Evolutionary conservation across 805 yeast genomes (phyloP), one percentile per base, ranked within the genome.

Genomic region (Hanseniaspora jakobsenii): DNA sequence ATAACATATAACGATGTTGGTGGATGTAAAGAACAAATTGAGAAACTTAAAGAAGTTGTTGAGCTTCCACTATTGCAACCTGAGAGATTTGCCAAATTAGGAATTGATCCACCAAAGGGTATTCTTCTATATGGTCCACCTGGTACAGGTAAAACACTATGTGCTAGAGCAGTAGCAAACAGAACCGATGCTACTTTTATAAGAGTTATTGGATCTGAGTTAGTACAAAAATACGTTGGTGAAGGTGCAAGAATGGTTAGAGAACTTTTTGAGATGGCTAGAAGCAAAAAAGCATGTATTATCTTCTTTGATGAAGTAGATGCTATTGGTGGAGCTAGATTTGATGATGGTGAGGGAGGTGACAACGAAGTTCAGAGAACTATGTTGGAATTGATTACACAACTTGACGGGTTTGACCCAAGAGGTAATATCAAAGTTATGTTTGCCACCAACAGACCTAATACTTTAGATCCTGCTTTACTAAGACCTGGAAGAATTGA

Each of bases 211-310:
- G 99, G 98, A 8, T 89, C 97, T 1, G 98, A 91, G 65, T 72
- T 91, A 61, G 98, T 91, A 24, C 99, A 91, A 64, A 91, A 91
- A 63, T 91, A 91, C 62, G 97, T 91, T 41, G 99, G 99, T 61
- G 99, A 91, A 67, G 99, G 99, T 67, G 98, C 98, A 4, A 77
- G 98, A 61, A 91, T 91, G 98, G 97, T 91, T 45, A 77, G 99
- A 65, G 99, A 91, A 66, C 72, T 91, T 57, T 91, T 91, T 57
- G 98, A 91, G 62, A 87, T 91, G 97, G 99, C 99, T 2, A 80
- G 98, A 61, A 82, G 97, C 29, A 91, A 91, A 65, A 87, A 89
- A 60, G 97, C 98, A 2, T 89, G 97, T 66, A 91, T 91, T 58
- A 89, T 91, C 47, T 91, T 91, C 66, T 91, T 91, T 58, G 99